Evolutionary conservation across 257 asterid species (phyloP).

Genomic region (Solanum corneliomulleri): DNA sequence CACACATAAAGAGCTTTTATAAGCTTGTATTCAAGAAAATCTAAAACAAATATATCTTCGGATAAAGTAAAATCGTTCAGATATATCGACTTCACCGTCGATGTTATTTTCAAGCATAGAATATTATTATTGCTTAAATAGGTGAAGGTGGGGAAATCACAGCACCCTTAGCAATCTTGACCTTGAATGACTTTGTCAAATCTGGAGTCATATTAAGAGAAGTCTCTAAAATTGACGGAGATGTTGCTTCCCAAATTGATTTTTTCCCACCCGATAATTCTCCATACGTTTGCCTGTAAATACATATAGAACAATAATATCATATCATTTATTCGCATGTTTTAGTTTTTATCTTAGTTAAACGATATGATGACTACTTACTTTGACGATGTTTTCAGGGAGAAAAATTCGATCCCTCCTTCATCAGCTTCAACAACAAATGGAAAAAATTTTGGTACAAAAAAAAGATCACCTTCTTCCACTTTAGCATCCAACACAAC

Average conservation of each 20-base stretch:
- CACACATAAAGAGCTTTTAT: neutral
- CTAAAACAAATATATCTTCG: neutral
- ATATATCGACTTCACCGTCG: too few relatives aligned
- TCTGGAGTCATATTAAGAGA: slow-evolving; percentile 11
- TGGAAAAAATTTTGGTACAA: slow-evolving; percentile 29
- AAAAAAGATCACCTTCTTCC: slow-evolving; percentile 16
- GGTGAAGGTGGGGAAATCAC: neutral
- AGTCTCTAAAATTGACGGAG: slow-evolving; percentile 20
- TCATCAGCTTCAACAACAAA: slow-evolving; percentile 12
- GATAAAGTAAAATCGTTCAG: too few relatives aligned
- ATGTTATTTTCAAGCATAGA: neutral
- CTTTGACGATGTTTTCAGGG: slow-evolving; percentile 21
- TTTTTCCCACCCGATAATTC: slow-evolving; percentile 5
- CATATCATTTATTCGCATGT: too few relatives aligned
- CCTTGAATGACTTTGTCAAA: slow-evolving; percentile 5
- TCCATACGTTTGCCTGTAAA: slow-evolving; percentile 16
- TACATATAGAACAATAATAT: too few relatives aligned
- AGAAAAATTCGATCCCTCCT: slow-evolving; percentile 26
- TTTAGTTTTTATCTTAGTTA: neutral
- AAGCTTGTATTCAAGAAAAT: neutral
- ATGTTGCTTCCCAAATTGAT: slow-evolving; percentile 19
- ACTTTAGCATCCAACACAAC: slow-evolving; percentile 12
- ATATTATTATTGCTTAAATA: neutral
- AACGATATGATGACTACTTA: neutral
- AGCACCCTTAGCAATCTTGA: neutral